These are phyloP conservation scores for Verbascum thapsus DNA, from an alignment of 257 asterid genomes.

Conservation along the genomic window DNA sequence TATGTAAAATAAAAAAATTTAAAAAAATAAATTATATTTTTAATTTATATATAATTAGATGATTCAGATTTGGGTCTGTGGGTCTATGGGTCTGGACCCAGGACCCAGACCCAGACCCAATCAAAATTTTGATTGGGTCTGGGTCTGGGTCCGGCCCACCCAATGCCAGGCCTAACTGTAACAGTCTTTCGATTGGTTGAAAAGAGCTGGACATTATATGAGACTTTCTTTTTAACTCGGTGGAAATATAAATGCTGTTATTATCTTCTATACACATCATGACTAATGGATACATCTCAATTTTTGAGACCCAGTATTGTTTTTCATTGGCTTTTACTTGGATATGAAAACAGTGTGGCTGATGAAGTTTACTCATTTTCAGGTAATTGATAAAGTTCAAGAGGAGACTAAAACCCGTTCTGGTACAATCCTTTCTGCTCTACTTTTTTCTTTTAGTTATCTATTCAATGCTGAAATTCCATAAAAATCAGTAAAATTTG, in stretches of 20 bases:
- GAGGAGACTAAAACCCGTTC: slow-evolving; percentile 61
- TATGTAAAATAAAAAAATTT: too few relatives aligned
- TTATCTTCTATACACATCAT: background rate
- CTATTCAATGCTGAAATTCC: too few relatives aligned
- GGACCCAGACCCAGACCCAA: too few relatives aligned
- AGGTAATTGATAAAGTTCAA: slow-evolving; percentile 74
- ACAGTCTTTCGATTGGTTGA: background rate
- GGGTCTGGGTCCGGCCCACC: too few relatives aligned
- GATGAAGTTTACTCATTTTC: slow-evolving; percentile 31
- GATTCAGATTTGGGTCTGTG: too few relatives aligned
- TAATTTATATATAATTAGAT: too few relatives aligned
- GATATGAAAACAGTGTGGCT: background rate
- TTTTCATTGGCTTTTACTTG: background rate
- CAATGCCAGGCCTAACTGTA: too few relatives aligned
- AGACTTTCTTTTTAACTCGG: slow-evolving; percentile 4
- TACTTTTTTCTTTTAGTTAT: background rate
- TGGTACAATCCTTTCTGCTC: slow-evolving; percentile 35
- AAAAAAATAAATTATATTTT: too few relatives aligned
- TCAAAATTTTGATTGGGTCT: too few relatives aligned
- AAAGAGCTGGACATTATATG: background rate
- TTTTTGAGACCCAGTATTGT: background rate
- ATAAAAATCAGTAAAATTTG: too few relatives aligned
- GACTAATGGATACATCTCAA: background rate
- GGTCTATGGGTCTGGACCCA: too few relatives aligned
- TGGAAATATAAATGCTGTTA: slow-evolving; percentile 2